These are phyloP conservation scores for Pythium utonaiense DNA, from an alignment of 352 stramenopile genomes.

Conservation along the genomic window DNA sequence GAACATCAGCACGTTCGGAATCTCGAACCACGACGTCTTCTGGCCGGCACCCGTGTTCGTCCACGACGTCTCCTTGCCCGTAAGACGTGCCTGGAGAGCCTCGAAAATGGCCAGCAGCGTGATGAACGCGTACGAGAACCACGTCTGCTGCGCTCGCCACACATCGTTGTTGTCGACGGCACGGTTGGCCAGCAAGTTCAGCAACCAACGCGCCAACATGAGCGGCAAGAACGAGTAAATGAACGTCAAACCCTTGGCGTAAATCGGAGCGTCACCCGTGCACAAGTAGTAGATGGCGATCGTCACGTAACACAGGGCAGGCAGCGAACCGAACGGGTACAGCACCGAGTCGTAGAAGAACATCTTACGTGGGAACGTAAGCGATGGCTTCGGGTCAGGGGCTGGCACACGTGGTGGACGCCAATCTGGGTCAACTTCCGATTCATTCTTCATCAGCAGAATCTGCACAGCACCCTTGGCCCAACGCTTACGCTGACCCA, in stretches of 20 bases:
- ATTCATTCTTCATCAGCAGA: conserved; percentile 88
- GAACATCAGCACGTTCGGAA: conserved; percentile 87
- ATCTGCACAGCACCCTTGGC: conserved; percentile 87
- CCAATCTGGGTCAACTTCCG: conserved; percentile 87
- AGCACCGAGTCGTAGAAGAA: conserved; percentile 90
- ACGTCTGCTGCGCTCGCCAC: conserved; percentile 87
- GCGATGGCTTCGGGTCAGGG: conserved; percentile 76
- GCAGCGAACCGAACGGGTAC: conserved; percentile 87
- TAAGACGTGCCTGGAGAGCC: conserved; percentile 70
- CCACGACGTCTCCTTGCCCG: conserved; percentile 85
- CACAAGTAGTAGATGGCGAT: conserved; percentile 87
- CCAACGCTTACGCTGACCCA: conserved; percentile 88
- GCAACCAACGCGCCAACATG: conserved; percentile 74
- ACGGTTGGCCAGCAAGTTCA: conserved; percentile 83
- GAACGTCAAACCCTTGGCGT: conserved; percentile 74
- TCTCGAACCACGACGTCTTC: conserved; percentile 87
- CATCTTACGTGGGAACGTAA: conserved; percentile 84
- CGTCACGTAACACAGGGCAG: conserved; percentile 78
- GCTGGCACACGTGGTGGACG: conserved; percentile 75
- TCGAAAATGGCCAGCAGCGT: conserved; percentile 85
- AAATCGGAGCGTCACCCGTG: conserved; percentile 83
- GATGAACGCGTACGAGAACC: conserved; percentile 90
- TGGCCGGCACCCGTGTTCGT: conserved; percentile 87
- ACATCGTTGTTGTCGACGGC: conserved; percentile 89
- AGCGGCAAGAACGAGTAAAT: conserved; percentile 87